These are phyloP conservation scores for Guyanaporus albipodus DNA, from an alignment of 768 basidiomycete genomes.

Conservation along the genomic window DNA sequence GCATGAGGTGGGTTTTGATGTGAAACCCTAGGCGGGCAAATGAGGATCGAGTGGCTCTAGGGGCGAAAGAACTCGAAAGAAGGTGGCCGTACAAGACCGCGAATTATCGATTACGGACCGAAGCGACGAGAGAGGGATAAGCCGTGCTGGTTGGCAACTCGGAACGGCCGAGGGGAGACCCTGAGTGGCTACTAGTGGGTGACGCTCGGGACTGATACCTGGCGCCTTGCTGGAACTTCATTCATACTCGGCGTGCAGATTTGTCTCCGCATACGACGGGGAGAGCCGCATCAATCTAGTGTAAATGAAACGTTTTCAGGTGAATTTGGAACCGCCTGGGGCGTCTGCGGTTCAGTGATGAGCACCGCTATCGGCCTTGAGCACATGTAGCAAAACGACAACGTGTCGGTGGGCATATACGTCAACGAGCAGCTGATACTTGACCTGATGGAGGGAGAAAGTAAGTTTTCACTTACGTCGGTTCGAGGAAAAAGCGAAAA, in stretches of 20 bases:
- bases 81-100: slow-evolving; percentile 18
- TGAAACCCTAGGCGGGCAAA: slow-evolving; percentile 32
- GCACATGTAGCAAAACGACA: slow-evolving; percentile 3
- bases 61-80: slow-evolving; percentile 25
- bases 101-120: slow-evolving; percentile 15
- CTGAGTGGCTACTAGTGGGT: no score
- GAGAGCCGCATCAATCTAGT: slow-evolving; percentile 1
- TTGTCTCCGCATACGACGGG: slow-evolving; percentile 6
- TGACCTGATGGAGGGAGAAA: slow-evolving; percentile 2
- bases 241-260: slow-evolving; percentile 6
- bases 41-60: slow-evolving; percentile 37
- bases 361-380: neutral
- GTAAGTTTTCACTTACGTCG: slow-evolving; percentile 11
- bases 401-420: slow-evolving; percentile 22
- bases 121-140: slow-evolving; percentile 2
- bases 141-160: neutral
- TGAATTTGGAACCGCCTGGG: neutral
- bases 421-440: slow-evolving; percentile 18
- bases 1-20: slow-evolving; percentile 36
- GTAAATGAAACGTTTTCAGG: slow-evolving; percentile 10
- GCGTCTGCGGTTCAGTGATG: slow-evolving; percentile 1
- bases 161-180: neutral
- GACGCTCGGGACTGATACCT: slow-evolving; percentile 9
- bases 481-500: no score
- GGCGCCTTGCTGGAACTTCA: slow-evolving; percentile 7